These are phyloP conservation scores for Acanthamoeba healyi DNA, from an alignment of 208 protist species.

Conservation along the genomic window DNA sequence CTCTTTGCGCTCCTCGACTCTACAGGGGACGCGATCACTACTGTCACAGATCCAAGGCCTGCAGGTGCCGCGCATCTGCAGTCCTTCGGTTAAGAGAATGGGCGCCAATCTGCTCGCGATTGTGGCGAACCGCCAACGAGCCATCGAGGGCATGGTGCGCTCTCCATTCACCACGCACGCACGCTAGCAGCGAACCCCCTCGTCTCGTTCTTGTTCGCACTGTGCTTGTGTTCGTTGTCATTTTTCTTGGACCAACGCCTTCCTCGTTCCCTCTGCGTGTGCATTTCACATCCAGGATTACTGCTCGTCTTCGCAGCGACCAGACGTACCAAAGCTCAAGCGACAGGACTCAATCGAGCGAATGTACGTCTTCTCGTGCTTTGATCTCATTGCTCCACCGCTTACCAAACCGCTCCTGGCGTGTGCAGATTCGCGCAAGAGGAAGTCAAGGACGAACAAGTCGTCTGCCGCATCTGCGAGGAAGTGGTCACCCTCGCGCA, in stretches of 20 bases:
- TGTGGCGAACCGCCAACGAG: conserved; percentile 8
- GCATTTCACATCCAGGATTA: not conserved
- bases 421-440: conserved; percentile 29
- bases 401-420: not conserved
- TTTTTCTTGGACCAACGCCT: not conserved
- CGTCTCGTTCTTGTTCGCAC: not conserved
- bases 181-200: not conserved
- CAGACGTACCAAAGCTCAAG: not conserved
- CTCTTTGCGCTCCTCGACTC: not conserved
- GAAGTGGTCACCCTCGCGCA: conserved; percentile 8
- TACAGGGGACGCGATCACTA: not conserved
- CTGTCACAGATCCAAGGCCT: not conserved
- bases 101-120: not conserved
- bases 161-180: no score
- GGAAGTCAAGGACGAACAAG: conserved; percentile 37
- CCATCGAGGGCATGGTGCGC: conserved; percentile 12
- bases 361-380: not conserved
- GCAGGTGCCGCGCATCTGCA: not conserved
- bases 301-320: not conserved
- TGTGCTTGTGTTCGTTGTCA: not conserved
- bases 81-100: not conserved
- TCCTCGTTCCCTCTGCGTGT: not conserved
- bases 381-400: no score
- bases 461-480: conserved; percentile 46
- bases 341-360: conserved; percentile 27